A percentile compares a stretch with the other conserved stretches of the same genome.
Evolutionary conservation across 2,329 filamentous ascomycete genomes (phyloP).

Genomic region (Claviceps africana): DNA sequence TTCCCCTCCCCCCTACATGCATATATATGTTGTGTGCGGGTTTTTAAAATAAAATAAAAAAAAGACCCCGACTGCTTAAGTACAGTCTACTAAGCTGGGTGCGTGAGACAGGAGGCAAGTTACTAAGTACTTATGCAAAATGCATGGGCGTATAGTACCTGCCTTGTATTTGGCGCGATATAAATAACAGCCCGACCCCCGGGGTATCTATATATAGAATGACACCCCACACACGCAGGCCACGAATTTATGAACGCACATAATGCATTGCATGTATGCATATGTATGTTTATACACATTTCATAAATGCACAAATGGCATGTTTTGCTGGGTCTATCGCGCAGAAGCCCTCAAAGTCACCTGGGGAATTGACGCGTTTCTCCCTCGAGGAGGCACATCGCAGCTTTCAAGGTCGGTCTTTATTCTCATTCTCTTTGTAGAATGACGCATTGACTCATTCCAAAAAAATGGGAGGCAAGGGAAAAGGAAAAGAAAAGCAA

Average conservation of each 20-base stretch:
- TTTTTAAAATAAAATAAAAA: too few species aligned
- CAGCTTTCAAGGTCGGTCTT: not conserved
- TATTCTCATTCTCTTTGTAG: not conserved
- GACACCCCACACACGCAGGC: not conserved
- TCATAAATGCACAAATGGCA: not conserved
- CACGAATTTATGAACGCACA: not conserved
- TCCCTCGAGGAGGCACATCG: not conserved
- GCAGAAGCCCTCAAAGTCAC: not conserved
- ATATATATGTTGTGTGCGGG: too few species aligned
- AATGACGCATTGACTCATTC: not conserved
- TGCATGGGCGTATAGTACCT: not conserved
- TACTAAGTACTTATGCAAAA: too few species aligned
- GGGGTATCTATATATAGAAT: not conserved
- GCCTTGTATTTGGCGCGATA: not conserved
- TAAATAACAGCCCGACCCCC: not conserved
- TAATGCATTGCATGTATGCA: too few species aligned
- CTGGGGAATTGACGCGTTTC: not conserved
- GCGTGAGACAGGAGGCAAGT: too few species aligned
- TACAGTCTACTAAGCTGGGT: too few species aligned
- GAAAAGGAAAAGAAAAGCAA: not conserved
- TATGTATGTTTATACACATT: not conserved
- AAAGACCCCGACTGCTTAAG: too few species aligned
- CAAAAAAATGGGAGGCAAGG: not conserved
- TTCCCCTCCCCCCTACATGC: not conserved
- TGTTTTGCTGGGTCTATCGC: not conserved